Evolutionary conservation across 2,329 filamentous ascomycete genomes (phyloP).

Genomic region (Allantophomopsis lycopodina): DNA sequence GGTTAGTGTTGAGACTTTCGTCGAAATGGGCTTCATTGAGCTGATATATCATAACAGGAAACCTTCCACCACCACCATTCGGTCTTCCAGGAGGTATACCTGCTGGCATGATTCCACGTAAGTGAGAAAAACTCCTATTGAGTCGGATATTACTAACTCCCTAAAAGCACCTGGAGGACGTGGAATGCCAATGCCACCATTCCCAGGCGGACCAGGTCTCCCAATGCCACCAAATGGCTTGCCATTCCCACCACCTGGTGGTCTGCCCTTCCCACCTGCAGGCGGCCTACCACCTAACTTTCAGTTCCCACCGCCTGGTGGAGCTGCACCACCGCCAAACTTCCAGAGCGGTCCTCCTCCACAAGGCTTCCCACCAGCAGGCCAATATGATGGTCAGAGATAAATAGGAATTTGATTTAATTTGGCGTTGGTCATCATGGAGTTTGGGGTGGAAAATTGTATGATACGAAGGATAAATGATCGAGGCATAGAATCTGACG

Average conservation of each 20-base stretch:
- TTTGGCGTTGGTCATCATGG: too few species aligned
- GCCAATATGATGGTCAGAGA: neutral
- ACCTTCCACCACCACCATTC: conserved; percentile 43
- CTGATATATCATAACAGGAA: conserved; percentile 4
- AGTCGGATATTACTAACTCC: conserved; percentile 4
- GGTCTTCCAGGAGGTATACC: conserved; percentile 31
- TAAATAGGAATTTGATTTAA: neutral
- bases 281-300: conserved; percentile 37
- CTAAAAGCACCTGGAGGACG: conserved; percentile 30
- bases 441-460: too few species aligned
- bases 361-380: conserved; percentile 14
- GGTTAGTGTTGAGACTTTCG: conserved; percentile 21
- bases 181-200: conserved; percentile 14
- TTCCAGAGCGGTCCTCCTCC: conserved; percentile 25
- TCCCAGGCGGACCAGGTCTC: conserved; percentile 9
- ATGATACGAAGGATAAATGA: too few species aligned
- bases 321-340: conserved; percentile 25
- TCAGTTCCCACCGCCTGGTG: conserved; percentile 25
- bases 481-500: too few species aligned
- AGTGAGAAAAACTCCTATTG: conserved; percentile 15
- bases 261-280: conserved; percentile 28
- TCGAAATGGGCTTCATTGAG: conserved; percentile 3
- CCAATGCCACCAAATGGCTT: conserved; percentile 21
- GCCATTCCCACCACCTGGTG: conserved; percentile 16
- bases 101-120: conserved; percentile 39